Conservation (phyloP, 1,284 basidiomycete species). For the Earliella scabrosa region DNA sequence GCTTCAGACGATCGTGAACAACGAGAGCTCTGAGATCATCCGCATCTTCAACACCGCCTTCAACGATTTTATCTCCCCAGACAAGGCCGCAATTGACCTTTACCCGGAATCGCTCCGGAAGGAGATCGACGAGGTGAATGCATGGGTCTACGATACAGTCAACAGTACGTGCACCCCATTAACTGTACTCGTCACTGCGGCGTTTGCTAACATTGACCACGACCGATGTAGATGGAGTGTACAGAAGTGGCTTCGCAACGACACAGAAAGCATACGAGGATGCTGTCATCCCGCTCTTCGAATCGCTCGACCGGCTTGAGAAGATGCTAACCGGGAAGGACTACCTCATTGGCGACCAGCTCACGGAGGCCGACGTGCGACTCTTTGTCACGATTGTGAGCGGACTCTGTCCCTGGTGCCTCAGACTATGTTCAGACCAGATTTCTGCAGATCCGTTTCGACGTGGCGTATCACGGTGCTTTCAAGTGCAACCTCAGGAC, state of each 20-base stretch:
- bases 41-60: constrained; percentile 90
- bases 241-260: constrained; percentile 90
- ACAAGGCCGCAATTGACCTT: constrained; percentile 52
- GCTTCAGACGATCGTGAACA: constrained; percentile 89
- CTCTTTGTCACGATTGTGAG: constrained; percentile 91
- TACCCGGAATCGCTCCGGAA: constrained; percentile 26
- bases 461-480: constrained; percentile 90
- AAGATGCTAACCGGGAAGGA: constrained; percentile 77
- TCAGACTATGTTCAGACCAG: neutral
- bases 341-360: constrained; percentile 78
- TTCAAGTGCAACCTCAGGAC: constrained; percentile 94
- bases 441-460: constrained; percentile 50
- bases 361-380: constrained; percentile 93
- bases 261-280: constrained; percentile 83
- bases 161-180: constrained; percentile 63
- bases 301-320: constrained; percentile 83
- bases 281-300: constrained; percentile 75
- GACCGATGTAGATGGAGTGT: constrained; percentile 70
- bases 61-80: constrained; percentile 68
- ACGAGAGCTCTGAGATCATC: constrained; percentile 94
- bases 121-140: constrained; percentile 89
- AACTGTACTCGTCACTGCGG: neutral
- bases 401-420: constrained; percentile 13
- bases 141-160: constrained; percentile 84
- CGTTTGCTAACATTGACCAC: neutral